phyloP scores from a whole-genome alignment of 169 alveolate species.

The Plasmodium gonderi region DNA sequence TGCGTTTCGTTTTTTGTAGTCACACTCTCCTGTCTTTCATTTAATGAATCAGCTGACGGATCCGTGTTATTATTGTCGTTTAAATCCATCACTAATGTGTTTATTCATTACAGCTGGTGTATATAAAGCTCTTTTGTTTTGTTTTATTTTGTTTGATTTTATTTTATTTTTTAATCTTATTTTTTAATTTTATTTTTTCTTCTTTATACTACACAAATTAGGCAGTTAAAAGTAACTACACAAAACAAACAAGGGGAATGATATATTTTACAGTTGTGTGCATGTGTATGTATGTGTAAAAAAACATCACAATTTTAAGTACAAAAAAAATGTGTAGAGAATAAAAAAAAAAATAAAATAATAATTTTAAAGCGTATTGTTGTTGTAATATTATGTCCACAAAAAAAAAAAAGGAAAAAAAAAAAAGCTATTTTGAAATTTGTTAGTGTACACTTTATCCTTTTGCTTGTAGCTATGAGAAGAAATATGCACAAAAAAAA shows the following conservation, averaged over 20 bases:
- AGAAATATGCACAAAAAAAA: slow-evolving; percentile 16
- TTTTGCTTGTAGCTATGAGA: slow-evolving; percentile 50
- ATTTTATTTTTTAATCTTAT: background rate
- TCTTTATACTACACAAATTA: background rate
- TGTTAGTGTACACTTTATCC: slow-evolving; percentile 14
- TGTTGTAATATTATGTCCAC: background rate
- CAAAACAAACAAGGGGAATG: background rate
- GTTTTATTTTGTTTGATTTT: background rate
- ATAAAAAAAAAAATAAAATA: slow-evolving; percentile 15
- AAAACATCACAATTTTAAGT: slow-evolving; percentile 49
- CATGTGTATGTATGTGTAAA: slow-evolving; percentile 16
- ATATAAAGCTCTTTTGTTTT: slow-evolving; percentile 17
- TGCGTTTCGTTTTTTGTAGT: background rate
- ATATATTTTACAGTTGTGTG: slow-evolving; percentile 23
- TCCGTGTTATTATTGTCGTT: slow-evolving; percentile 35
- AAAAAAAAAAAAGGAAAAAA: slow-evolving; percentile 25
- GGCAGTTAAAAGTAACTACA: slow-evolving; percentile 17
- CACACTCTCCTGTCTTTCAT: slow-evolving; percentile 40
- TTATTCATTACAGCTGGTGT: slow-evolving; percentile 44
- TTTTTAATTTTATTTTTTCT: background rate
- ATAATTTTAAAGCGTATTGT: slow-evolving; percentile 39
- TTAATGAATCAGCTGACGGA: slow-evolving; percentile 12
- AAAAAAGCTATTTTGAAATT: slow-evolving; percentile 53
- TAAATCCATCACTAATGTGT: slow-evolving; percentile 28
- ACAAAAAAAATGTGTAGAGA: slow-evolving; percentile 14